A percentile compares a stretch with the other conserved stretches of the same genome.
Evolutionary conservation across 1,139 yeast genomes (phyloP).

Genomic region (Suhomyces choctaworum): DNA sequence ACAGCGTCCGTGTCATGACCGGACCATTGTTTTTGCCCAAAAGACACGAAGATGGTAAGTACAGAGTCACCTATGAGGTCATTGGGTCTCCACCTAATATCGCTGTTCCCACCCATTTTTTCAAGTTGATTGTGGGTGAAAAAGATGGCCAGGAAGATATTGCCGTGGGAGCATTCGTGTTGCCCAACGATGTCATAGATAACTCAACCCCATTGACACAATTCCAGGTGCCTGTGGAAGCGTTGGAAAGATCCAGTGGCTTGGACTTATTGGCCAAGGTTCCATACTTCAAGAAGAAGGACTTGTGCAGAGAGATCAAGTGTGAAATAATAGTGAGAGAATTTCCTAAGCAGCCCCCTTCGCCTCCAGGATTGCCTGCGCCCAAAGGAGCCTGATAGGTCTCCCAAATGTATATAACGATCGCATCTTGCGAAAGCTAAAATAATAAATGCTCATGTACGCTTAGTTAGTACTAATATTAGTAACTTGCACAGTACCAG

Average conservation of each 20-base stretch:
- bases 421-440: no score
- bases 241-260: slow-evolving; percentile 85
- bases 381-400: no score
- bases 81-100: slow-evolving; percentile 96
- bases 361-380: slow-evolving; percentile 26
- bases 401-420: no score
- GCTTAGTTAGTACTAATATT: no score
- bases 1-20: slow-evolving; percentile 79
- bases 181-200: slow-evolving; percentile 78
- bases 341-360: slow-evolving; percentile 53
- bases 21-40: slow-evolving; percentile 93
- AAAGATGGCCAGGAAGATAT: slow-evolving; percentile 49
- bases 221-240: slow-evolving; percentile 88
- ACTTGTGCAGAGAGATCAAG: slow-evolving; percentile 74
- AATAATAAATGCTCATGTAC: no score
- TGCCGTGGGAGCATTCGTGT: slow-evolving; percentile 87
- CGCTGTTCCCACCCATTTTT: slow-evolving; percentile 97
- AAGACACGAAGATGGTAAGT: slow-evolving; percentile 71
- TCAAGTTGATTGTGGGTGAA: slow-evolving; percentile 87
- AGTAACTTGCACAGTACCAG: no score
- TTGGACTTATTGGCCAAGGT: slow-evolving; percentile 74
- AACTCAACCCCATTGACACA: slow-evolving; percentile 68
- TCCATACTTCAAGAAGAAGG: slow-evolving; percentile 58
- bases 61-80: slow-evolving; percentile 81
- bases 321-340: slow-evolving; percentile 86